Base-by-base conservation (phyloP, 345 rosid species). In the Balakata baccata region DNA sequence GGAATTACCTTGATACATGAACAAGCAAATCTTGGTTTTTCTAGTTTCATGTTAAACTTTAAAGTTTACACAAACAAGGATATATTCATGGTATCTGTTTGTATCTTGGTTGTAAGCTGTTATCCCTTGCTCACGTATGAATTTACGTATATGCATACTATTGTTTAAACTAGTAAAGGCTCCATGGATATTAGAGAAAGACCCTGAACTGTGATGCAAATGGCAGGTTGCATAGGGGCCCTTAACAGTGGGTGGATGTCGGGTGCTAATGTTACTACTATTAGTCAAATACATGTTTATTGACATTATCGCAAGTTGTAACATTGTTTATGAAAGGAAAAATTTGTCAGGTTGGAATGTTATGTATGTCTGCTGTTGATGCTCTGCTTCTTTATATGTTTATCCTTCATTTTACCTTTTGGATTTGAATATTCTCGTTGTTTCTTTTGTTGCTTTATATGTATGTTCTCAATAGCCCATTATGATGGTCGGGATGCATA, bases 401-500 rank as follows among this genome's bases (percentile, higher is more conserved):
- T 29, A 51, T 17, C 18, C n/a, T 46, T 13, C 6, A 7, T 50
- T 46, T 67, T 51, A 3, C 14, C 51, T n/a, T 50, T 7, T 3
- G 57, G 43, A 38, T 47, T 57, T 65, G 63, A 49, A 18, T 34
- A 25, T 63, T 58, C 60, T 8, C 14, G 3, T 43, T 38, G 12
- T 10, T 9, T 10, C 29, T 20, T 14, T 25, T 69, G 63, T 6
- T 62, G 47, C 46, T 56, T 45, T 41, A 70, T 60, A 11, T 49
- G 23, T 39, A 57, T 22, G 54, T 50, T 70, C 39, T 50, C 70
- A 17, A 13, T 47, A 49, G 51, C 56, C 54, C 11, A 12, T 22
- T 59, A 34, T 53, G 47, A 20, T 54, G 45, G 12, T 58, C 46
- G 20, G 47, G 66, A 47, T 68, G 66, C 69, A 56, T 69, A 60